Evolutionary conservation across 129 eudicot genomes (phyloP), one percentile per base, ranked within the genome.

Genomic region (Centaurea solstitialis): DNA sequence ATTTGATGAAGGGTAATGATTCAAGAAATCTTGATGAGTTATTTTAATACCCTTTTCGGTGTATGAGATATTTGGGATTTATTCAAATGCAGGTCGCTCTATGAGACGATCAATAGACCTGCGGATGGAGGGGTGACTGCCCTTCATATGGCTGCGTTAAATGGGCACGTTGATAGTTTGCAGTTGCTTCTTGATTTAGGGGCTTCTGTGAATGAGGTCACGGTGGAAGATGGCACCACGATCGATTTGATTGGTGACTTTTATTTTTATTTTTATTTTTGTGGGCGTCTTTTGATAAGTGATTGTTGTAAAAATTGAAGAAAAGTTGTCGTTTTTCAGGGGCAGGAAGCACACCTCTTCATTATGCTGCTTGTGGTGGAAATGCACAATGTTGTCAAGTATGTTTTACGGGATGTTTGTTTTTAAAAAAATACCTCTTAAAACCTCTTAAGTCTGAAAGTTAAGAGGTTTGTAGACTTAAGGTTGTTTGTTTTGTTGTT

Each of bases 141-240:
- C 72, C 96, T 94, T 83, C 98, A 94, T 92, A 94, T 94, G 98
- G 97, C 98, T 73, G 96, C 98, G 24, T 76, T 94, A 62, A 94
- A 94, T 79, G 96, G 98, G 59, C 97, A 94, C 80, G 78, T 69
- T 62, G 98, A 92, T 68, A 79, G 87, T 21, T 83, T 94, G 24
- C 98, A 90, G 59, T 85, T 94, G 74, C 90, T 94, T 43, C 76
- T 94, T 72, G 98, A 94, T 75, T 81, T 94, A 7, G 98, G 98
- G 69, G 98, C 98, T 84, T 91, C 96, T 75, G 91, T 92, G 4
- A 62, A 84, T 70, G 89, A 87, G 62, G 84, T 82, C 47, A 94
- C 98, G 9, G 89, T 90, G 68, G 98, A 94, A 79, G 98, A 92
- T 85, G 98, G 98, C 69, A 84, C 92, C 28, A 90, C 96, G 12